Conservation (phyloP, 2,329 filamentous ascomycete species). For the Fusarium neocosmosporiellum region DNA sequence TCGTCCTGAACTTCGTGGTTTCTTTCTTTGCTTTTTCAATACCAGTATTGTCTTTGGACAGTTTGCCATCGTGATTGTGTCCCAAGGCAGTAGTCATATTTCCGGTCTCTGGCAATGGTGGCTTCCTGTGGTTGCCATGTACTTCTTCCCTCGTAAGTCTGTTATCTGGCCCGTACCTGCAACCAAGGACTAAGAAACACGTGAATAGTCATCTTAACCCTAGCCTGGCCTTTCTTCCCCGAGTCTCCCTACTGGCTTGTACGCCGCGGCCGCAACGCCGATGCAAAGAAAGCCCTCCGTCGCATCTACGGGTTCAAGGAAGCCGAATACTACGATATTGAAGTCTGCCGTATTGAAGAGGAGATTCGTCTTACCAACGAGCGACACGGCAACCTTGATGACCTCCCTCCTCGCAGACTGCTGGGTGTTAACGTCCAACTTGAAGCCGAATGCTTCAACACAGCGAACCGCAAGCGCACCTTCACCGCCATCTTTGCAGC, state of each 20-base stretch:
- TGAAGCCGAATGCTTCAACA: constrained; percentile 44
- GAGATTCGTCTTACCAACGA: constrained; percentile 34
- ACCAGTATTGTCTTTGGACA: constrained; percentile 52
- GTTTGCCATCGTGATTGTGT: constrained; percentile 42
- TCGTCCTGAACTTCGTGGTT: constrained; percentile 51
- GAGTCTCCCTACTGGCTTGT: constrained; percentile 52
- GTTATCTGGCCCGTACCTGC: background rate
- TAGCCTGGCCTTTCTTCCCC: constrained; percentile 48
- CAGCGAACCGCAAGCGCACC: constrained; percentile 47
- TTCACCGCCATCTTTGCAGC: constrained; percentile 49
- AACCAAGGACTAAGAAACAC: background rate
- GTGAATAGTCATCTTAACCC: constrained; percentile 26
- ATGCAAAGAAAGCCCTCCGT: constrained; percentile 29
- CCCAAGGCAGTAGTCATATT: constrained; percentile 35
- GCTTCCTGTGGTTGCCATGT: constrained; percentile 45
- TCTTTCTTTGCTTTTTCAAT: constrained; percentile 53
- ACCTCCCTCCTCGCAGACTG: background rate
- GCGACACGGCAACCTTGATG: constrained; percentile 7
- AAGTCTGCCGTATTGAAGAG: constrained; percentile 44
- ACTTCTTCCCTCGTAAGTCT: constrained; percentile 45
- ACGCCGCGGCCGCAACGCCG: constrained; percentile 18
- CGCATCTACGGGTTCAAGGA: constrained; percentile 30
- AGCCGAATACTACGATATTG: constrained; percentile 42
- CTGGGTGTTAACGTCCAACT: constrained; percentile 7
- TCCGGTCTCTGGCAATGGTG: constrained; percentile 47